Base-by-base conservation (phyloP, 768 basidiomycete genomes). In the Crepidotus variabilis region DNA sequence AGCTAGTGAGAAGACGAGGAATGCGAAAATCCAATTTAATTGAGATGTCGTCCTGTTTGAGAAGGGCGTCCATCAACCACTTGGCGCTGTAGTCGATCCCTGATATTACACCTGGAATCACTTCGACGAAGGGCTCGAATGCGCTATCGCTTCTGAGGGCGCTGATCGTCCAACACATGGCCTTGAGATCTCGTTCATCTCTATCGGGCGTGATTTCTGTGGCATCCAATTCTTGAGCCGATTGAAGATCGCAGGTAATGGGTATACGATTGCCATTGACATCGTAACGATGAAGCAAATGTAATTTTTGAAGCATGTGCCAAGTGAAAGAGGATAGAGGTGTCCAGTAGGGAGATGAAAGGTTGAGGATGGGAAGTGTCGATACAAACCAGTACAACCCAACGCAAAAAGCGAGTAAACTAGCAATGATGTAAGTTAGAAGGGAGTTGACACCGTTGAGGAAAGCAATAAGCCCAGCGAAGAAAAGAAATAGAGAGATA, bases 401-500 rank as follows among this genome's bases (percentile, higher is more conserved):
- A 45, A 61, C 61, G 50, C 70, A 73, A 23, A 64, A 48, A 16
- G 70, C 46, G 5, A 74, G 61, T 47, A 74, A 59, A 9, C 58
- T 67, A 14, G 72, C 52, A 14, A 71, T 65, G 18, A 76, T 59
- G 55, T 69, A 68, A 39, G 67, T 67, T 52, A 78, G 65, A 18
- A 52, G 59, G 11, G 59, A 11, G 60, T 75, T 75, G 13, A 79
- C 61, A 10, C 74, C 67, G 54, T 63, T 66, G 32, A 81, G 65
- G 62, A 82, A 79, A 20, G 72, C 67, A 24, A 80, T 65, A 23
- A 83, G 69, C 43, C 78, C 76, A 36, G 75, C 72, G 62, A 85
- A 75, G 65, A 83, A 82, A 6, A 82, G 69, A 22, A 80, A 72
- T 16, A 82, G 66, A 3, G 79, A 77, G 9, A 76, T 63, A 59